Evolutionary conservation across 805 yeast genomes (phyloP).

Genomic region (Candida ascalaphidarum): DNA sequence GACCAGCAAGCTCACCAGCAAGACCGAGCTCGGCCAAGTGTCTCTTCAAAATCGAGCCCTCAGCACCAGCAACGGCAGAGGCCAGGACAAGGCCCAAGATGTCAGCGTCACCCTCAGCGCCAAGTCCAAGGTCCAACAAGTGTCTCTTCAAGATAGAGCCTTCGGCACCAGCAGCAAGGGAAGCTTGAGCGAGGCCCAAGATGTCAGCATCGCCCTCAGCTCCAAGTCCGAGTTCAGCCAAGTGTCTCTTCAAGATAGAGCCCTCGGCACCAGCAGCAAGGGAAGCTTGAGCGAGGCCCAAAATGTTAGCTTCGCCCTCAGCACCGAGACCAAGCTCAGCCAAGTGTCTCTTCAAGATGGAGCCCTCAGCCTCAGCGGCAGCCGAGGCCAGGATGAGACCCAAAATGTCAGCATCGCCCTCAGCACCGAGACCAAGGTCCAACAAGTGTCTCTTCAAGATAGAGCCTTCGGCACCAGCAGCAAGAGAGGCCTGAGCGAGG

Average conservation of each 20-base stretch:
- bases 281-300: constrained; percentile 5
- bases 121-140: constrained; percentile 3
- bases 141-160: constrained; percentile 2
- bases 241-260: constrained; percentile 1
- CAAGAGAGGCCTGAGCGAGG: no score
- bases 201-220: constrained; percentile 2
- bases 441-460: no score
- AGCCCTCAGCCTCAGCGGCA: constrained; percentile 1
- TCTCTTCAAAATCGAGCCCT: constrained; percentile 7
- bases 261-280: constrained; percentile 4
- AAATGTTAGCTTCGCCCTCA: constrained; percentile 1
- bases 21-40: constrained; percentile 2
- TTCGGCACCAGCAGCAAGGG: constrained; percentile 5
- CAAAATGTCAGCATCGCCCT: constrained; percentile 11
- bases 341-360: constrained; percentile 5
- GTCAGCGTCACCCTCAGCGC: constrained; percentile 3
- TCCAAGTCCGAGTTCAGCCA: constrained; percentile 3
- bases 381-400: neutral
- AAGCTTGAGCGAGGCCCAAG: constrained; percentile 5
- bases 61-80: constrained; percentile 3
- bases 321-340: constrained; percentile 4
- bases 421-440: constrained; percentile 8
- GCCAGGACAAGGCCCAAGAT: constrained; percentile 2
- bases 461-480: no score
- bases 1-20: constrained; percentile 1